Evolutionary conservation across 1,284 basidiomycete genomes (phyloP).

Genomic region (Moniliella sp.): DNA sequence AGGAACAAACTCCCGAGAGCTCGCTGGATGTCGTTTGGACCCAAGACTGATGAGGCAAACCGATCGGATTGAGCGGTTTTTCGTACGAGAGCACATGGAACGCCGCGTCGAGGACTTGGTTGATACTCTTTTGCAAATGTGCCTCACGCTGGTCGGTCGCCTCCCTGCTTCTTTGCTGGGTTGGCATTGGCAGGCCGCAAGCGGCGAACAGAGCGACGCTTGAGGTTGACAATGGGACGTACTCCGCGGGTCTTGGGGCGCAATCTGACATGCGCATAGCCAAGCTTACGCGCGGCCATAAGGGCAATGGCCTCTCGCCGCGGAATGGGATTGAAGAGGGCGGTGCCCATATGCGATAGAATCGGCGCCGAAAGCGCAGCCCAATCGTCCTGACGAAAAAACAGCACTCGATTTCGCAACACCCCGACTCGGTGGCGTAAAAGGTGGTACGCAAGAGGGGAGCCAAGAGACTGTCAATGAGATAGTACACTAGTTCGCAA

Average conservation of each 20-base stretch:
- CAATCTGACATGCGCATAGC: constrained; percentile 65
- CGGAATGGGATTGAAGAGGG: constrained; percentile 12
- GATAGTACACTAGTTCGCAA: constrained; percentile 72
- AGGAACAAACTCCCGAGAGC: constrained; percentile 7
- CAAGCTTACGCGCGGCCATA: constrained; percentile 37
- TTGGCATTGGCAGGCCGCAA: too few species aligned
- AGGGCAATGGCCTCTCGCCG: constrained; percentile 26
- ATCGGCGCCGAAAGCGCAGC: constrained; percentile 53
- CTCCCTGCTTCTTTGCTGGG: too few species aligned
- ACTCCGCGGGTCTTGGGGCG: constrained; percentile 85
- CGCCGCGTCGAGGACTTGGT: constrained; percentile 56
- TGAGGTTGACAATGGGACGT: constrained; percentile 77
- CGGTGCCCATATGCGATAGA: constrained; percentile 47
- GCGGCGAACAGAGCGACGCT: too few species aligned
- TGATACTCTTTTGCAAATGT: constrained; percentile 46
- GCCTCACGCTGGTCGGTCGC: too few species aligned
- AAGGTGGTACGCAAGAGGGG: constrained; percentile 71
- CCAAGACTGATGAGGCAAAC: constrained; percentile 17
- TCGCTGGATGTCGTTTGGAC: constrained; percentile 35
- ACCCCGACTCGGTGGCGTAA: constrained; percentile 80
- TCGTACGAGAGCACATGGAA: constrained; percentile 26
- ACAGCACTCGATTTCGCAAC: constrained; percentile 64
- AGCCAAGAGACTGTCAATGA: constrained; percentile 64
- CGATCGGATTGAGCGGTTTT: constrained; percentile 3
- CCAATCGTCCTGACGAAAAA: constrained; percentile 91